phyloP scores from a whole-genome alignment of 1,139 yeast genomes.

The Blastobotrys raffinosifermentans region DNA sequence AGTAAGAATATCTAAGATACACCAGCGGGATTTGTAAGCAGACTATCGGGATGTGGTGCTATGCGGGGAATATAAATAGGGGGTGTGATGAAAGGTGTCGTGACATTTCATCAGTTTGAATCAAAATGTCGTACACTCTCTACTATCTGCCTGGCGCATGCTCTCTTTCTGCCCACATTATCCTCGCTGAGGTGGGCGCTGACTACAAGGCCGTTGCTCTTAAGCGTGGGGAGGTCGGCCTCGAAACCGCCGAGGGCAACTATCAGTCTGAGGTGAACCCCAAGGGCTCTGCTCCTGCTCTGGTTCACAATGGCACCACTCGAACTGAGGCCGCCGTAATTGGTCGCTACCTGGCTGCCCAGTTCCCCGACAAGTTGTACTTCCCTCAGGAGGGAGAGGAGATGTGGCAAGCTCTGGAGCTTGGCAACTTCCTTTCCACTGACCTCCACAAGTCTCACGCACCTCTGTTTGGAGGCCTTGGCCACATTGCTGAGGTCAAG shows the following conservation, averaged over 20 bases:
- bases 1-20: no score
- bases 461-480: no score
- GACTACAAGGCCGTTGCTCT: slow-evolving; percentile 7
- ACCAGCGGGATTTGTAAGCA: no score
- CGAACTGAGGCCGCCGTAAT: slow-evolving; percentile 10
- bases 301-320: slow-evolving; percentile 10
- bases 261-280: slow-evolving; percentile 9
- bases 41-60: no score
- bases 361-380: slow-evolving; percentile 7
- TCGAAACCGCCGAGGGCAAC: slow-evolving; percentile 2
- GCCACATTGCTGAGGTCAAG: slow-evolving; percentile 6
- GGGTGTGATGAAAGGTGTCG: no score
- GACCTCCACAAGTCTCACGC: slow-evolving; percentile 9
- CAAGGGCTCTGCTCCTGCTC: slow-evolving; percentile 11
- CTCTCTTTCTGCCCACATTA: slow-evolving; percentile 9
- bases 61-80: no score
- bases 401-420: not conserved
- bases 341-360: slow-evolving; percentile 5
- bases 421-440: slow-evolving; percentile 1
- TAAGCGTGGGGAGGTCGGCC: not conserved
- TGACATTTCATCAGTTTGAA: no score
- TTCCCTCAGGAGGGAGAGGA: slow-evolving; percentile 1
- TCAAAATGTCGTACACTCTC: no score
- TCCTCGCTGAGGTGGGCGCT: slow-evolving; percentile 7
- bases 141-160: slow-evolving; percentile 10